phyloP scores from a whole-genome alignment of 768 basidiomycete genomes.

The Phanerochaete carnosa region DNA sequence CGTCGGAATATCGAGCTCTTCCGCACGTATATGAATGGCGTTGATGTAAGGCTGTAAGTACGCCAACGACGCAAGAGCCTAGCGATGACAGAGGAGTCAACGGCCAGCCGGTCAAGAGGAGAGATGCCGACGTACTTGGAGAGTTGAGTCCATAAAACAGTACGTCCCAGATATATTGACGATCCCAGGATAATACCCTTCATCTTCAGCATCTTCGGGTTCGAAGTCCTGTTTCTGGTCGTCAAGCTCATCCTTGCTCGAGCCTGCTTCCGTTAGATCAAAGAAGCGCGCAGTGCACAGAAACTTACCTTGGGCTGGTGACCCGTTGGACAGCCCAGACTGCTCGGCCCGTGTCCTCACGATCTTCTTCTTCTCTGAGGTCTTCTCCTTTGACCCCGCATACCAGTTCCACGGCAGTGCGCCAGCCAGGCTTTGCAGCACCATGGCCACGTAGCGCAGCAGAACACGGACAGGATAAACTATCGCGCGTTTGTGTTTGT shows the following conservation, averaged over 20 bases:
- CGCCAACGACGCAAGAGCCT: conserved; percentile 88
- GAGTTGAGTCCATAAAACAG: conserved; percentile 96
- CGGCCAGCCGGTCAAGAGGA: not conserved
- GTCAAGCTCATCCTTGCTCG: conserved; percentile 5
- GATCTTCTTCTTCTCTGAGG: conserved; percentile 42
- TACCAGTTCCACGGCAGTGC: conserved; percentile 66
- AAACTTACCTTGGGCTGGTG: not conserved
- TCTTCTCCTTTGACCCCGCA: conserved; percentile 22
- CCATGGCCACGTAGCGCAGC: conserved; percentile 38
- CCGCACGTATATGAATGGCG: conserved; percentile 70
- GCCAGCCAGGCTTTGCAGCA: conserved; percentile 54
- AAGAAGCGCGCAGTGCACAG: not conserved
- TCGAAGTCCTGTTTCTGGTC: not conserved
- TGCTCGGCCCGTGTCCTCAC: conserved; percentile 56
- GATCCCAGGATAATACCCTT: conserved; percentile 79
- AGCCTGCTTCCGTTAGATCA: conserved; percentile 1
- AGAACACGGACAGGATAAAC: conserved; percentile 3
- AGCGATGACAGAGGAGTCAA: not conserved
- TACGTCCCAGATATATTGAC: conserved; percentile 96
- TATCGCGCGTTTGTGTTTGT: conserved; percentile 17
- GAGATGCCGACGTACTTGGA: conserved; percentile 55
- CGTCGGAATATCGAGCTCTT: conserved; percentile 75
- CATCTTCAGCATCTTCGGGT: conserved; percentile 15
- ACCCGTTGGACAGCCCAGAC: conserved; percentile 40
- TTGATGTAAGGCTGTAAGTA: conserved; percentile 82